phyloP scores from a whole-genome alignment of 345 rosid species.

The Pseudoturritis turrita region DNA sequence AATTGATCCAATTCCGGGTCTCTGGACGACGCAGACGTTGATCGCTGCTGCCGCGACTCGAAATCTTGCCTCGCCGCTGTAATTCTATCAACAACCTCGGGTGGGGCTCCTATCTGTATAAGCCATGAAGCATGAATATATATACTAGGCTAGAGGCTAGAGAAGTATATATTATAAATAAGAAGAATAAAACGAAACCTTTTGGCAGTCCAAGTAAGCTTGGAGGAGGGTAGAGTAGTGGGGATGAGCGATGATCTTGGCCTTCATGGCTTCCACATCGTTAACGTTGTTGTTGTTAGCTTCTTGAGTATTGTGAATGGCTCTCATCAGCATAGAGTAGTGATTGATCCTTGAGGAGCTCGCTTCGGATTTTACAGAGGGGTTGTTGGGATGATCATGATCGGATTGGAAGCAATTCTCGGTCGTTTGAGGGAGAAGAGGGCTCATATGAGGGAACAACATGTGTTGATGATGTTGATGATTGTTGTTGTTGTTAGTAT shows the following conservation, averaged over 20 bases:
- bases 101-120: constrained; percentile 88
- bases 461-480: constrained; percentile 26
- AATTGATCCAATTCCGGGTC: constrained; percentile 98
- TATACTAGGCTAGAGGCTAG: too few species aligned
- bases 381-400: constrained; percentile 33
- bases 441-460: constrained; percentile 34
- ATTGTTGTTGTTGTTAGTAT: constrained; percentile 13
- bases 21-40: constrained; percentile 42
- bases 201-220: constrained; percentile 96
- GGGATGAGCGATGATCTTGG: constrained; percentile 92
- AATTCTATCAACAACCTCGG: constrained; percentile 70
- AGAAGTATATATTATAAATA: background rate
- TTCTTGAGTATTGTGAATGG: constrained; percentile 43
- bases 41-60: constrained; percentile 54
- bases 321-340: constrained; percentile 55
- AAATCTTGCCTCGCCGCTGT: constrained; percentile 71
- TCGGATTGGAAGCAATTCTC: constrained; percentile 55
- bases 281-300: constrained; percentile 40
- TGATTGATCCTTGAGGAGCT: constrained; percentile 48
- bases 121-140: constrained; percentile 7
- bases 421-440: constrained; percentile 39
- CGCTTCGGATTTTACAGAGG: constrained; percentile 74
- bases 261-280: constrained; percentile 70
- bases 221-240: constrained; percentile 81
- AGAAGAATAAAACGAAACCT: constrained; percentile 38